Conservation (phyloP, 495 filamentous ascomycete genomes). For the Cudoniella acicularis region DNA sequence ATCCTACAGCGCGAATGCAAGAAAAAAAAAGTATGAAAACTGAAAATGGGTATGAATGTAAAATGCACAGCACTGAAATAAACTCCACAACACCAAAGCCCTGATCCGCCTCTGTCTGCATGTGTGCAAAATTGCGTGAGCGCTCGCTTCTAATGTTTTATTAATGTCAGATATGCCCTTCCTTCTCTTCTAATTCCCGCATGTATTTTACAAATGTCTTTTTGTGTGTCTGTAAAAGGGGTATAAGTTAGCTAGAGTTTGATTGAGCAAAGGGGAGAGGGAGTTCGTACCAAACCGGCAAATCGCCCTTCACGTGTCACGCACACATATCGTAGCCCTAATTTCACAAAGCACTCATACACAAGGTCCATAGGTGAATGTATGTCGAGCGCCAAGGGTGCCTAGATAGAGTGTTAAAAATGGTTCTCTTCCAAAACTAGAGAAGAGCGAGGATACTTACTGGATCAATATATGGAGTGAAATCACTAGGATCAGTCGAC, state of each 20-base stretch:
- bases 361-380: slow-evolving; percentile 91
- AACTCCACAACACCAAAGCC: not conserved
- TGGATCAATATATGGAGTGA: slow-evolving; percentile 88
- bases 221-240: slow-evolving; percentile 60
- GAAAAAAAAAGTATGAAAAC: too few relatives aligned
- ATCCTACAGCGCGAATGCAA: too few relatives aligned
- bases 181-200: slow-evolving; percentile 68
- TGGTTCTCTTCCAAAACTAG: not conserved
- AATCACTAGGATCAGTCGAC: slow-evolving; percentile 67
- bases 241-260: slow-evolving; percentile 39
- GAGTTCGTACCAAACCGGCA: slow-evolving; percentile 66
- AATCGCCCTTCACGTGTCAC: slow-evolving; percentile 79
- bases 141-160: not conserved
- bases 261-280: not conserved
- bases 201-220: slow-evolving; percentile 96
- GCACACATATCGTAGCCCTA: slow-evolving; percentile 90
- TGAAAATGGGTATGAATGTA: too few relatives aligned
- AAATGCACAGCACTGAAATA: too few relatives aligned
- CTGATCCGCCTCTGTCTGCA: too few relatives aligned
- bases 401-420: slow-evolving; percentile 24
- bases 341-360: slow-evolving; percentile 94
- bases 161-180: slow-evolving; percentile 24
- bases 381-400: slow-evolving; percentile 84
- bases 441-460: slow-evolving; percentile 35
- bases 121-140: not conserved